Evolutionary conservation across 2,329 filamentous ascomycete species (phyloP), one percentile per base, ranked within the genome.

Genomic region (Talaromyces verruculosus): DNA sequence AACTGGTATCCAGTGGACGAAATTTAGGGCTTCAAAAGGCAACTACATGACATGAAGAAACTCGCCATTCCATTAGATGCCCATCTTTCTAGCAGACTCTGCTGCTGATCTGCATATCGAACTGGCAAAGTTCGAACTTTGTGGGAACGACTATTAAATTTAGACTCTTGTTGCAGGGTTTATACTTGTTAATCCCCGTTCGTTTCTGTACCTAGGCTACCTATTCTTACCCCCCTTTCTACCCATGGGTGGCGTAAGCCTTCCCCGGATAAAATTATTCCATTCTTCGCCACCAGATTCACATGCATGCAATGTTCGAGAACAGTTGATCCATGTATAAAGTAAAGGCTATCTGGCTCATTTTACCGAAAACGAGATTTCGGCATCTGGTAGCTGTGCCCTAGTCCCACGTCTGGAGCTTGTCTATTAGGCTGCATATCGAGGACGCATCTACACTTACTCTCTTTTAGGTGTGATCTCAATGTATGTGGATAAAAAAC

Each of bases 71-170:
- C 33, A 57, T 37, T 25, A 5, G 8, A 7, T 10, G 5, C 17
- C 19, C 33, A 13, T 15, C 10, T 37, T 37, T 57, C 7, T 37
- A 15, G 30, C n/a, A 35, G 5, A 8, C n/a, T 2, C 28, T 33
- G 28, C 7, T 37, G n/a, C 30, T 57, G 53, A 57, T 57, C 53
- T 57, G n/a, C 33, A 4, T 3, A 22, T 57, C 7, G 25, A 11
- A 15, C 30, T 55, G 51, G 17, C 51, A 55, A 55, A 35, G 10
- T 37, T 55, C n/a, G 17, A 57, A 57, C 53, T 22, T 57, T 57
- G 53, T 57, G n/a, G 51, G 4, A 37, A 15, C 3, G 33, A 57
- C 53, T 57, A 57, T 57, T 19, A 57, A 39, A 57, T 37, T 39
- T 37, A 37, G n/a, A 22, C 33, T 37, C 28, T 37, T 19, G n/a